Evolutionary conservation across 495 filamentous ascomycete species (phyloP).

Genomic region (Geopyxis carbonaria): DNA sequence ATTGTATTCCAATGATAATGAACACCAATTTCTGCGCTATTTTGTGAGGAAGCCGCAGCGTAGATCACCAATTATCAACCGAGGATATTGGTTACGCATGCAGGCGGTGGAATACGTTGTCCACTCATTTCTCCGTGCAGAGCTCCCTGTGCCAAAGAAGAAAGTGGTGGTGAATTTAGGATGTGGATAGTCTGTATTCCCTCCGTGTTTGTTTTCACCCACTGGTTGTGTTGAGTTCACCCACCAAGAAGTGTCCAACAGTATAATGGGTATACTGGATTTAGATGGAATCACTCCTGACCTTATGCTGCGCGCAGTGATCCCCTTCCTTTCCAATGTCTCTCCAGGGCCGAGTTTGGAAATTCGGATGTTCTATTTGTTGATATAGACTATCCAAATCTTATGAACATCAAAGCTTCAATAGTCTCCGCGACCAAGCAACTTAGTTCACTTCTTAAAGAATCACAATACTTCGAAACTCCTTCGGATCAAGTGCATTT

Average conservation of each 20-base stretch:
- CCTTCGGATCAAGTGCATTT: slow-evolving; percentile 36
- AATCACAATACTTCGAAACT: slow-evolving; percentile 27
- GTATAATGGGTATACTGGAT: background rate
- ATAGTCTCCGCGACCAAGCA: slow-evolving; percentile 44
- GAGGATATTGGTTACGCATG: slow-evolving; percentile 76
- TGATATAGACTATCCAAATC: slow-evolving; percentile 71
- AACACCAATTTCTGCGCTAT: slow-evolving; percentile 67
- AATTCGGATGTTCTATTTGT: slow-evolving; percentile 50
- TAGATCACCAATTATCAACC: slow-evolving; percentile 67
- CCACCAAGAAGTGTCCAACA: background rate
- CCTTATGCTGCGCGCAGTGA: slow-evolving; percentile 39
- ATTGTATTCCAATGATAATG: slow-evolving; percentile 48
- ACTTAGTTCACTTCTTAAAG: slow-evolving; percentile 35
- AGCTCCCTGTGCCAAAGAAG: slow-evolving; percentile 31
- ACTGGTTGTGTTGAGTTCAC: no score
- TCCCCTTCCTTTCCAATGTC: slow-evolving; percentile 73
- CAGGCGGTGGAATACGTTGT: slow-evolving; percentile 59
- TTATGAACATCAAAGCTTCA: slow-evolving; percentile 57
- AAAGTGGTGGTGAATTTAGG: slow-evolving; percentile 76
- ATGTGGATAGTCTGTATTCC: slow-evolving; percentile 61
- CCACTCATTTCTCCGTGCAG: slow-evolving; percentile 43
- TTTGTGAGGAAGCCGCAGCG: slow-evolving; percentile 74
- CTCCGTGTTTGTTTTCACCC: slow-evolving; percentile 2
- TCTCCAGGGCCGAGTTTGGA: slow-evolving; percentile 40
- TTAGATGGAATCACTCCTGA: background rate